Conservation (phyloP, 805 yeast genomes). For the Tetrapisispora nanseiensis region DNA sequence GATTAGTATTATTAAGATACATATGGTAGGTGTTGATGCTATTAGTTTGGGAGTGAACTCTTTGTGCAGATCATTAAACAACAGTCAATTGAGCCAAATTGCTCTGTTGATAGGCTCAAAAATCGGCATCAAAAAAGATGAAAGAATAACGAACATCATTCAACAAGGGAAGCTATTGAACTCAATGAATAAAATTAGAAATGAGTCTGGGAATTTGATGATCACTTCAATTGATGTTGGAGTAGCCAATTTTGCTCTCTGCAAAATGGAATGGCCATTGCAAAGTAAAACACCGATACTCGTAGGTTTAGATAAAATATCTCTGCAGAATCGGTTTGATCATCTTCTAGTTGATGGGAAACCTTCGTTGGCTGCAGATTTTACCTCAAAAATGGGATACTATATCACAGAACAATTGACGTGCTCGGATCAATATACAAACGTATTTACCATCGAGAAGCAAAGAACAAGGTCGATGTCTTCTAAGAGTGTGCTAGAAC, state of each 20-base stretch:
- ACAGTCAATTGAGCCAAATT: slow-evolving; percentile 5
- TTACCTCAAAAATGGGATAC: slow-evolving; percentile 17
- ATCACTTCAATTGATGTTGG: slow-evolving; percentile 33
- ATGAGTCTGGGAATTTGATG: slow-evolving; percentile 10
- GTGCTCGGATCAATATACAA: slow-evolving; percentile 21
- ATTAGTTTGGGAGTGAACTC: neutral
- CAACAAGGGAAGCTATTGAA: slow-evolving; percentile 10
- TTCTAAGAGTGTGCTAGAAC: slow-evolving; percentile 38
- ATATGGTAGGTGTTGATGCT: neutral
- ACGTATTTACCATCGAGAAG: slow-evolving; percentile 42
- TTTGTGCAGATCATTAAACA: slow-evolving; percentile 10
- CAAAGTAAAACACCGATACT: slow-evolving; percentile 19
- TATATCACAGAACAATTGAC: slow-evolving; percentile 23
- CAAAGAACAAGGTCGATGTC: slow-evolving; percentile 47
- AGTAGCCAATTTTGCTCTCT: slow-evolving; percentile 29
- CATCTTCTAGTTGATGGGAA: slow-evolving; percentile 4
- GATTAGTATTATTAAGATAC: too few species aligned
- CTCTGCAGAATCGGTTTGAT: slow-evolving; percentile 14
- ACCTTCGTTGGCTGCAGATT: slow-evolving; percentile 17
- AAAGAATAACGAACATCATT: slow-evolving; percentile 8
- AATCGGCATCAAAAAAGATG: slow-evolving; percentile 14
- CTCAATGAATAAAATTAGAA: slow-evolving; percentile 4
- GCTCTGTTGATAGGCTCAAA: slow-evolving; percentile 17
- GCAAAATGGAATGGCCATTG: slow-evolving; percentile 20
- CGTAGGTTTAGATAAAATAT: slow-evolving; percentile 31